phyloP scores from a whole-genome alignment of 495 filamentous ascomycete genomes.

The Arthonia radiata region DNA sequence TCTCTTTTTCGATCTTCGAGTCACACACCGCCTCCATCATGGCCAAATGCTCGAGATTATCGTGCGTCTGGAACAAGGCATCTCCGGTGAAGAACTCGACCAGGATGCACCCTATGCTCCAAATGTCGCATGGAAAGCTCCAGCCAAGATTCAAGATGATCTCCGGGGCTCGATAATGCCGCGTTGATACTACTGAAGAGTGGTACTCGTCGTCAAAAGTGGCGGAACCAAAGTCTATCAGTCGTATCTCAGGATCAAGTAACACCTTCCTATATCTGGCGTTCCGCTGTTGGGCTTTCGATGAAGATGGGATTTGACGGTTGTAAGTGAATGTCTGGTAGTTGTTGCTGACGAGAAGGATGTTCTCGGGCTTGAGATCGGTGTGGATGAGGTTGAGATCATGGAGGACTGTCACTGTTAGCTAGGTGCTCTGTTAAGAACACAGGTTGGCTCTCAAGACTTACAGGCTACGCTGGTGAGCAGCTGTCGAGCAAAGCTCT shows the following conservation, averaged over 20 bases:
- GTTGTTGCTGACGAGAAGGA: conserved; percentile 64
- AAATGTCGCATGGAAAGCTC: conserved; percentile 95
- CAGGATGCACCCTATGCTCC: conserved; percentile 96
- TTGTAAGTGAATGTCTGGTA: conserved; percentile 98
- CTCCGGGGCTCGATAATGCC: conserved; percentile 89
- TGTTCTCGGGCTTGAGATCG: conserved; percentile 95
- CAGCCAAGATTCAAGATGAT: conserved; percentile 93
- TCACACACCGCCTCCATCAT: conserved; percentile 95
- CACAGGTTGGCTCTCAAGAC: conserved; percentile 12
- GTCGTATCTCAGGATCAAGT: conserved; percentile 81
- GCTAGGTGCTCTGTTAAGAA: conserved; percentile 5
- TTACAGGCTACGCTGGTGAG: conserved; percentile 96
- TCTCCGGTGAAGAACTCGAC: conserved; percentile 99
- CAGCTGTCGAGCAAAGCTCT: conserved; percentile 82
- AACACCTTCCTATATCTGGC: conserved; percentile 71
- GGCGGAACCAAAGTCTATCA: conserved; percentile 95
- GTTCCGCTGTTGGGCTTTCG: conserved; percentile 44
- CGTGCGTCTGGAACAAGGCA: conserved; percentile 91
- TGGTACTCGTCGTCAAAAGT: conserved; percentile 98
- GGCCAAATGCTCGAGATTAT: conserved; percentile 93
- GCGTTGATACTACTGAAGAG: conserved; percentile 84
- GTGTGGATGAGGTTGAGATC: conserved; percentile 97
- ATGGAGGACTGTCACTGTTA: conserved; percentile 48
- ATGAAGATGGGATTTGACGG: conserved; percentile 78
- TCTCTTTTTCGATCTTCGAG: conserved; percentile 40